Evolutionary conservation across 139 green algal species (phyloP).

Genomic region (Chlorella sp.): DNA sequence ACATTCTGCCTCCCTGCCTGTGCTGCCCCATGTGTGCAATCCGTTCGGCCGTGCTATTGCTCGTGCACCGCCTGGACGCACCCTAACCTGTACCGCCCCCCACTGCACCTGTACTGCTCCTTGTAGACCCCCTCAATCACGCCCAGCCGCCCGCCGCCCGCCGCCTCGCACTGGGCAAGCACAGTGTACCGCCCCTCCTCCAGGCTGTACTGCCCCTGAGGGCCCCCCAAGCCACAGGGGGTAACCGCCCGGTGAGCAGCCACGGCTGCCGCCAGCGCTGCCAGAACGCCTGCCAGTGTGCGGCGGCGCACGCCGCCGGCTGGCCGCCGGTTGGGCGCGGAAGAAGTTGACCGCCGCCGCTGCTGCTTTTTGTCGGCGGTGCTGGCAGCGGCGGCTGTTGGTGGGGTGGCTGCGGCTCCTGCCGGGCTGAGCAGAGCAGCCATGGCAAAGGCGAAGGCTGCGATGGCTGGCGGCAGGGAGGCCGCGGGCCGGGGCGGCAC

Average conservation of each 20-base stretch:
- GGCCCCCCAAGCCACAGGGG: too few relatives aligned
- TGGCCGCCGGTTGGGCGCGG: not conserved
- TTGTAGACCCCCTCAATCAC: constrained; percentile 14
- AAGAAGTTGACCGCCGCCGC: not conserved
- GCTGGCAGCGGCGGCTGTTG: not conserved
- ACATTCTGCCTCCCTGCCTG: not conserved
- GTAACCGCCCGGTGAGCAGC: too few relatives aligned
- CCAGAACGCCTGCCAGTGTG: not conserved
- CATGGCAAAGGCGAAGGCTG: not conserved
- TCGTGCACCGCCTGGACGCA: not conserved
- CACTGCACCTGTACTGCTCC: constrained; percentile 15
- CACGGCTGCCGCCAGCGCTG: not conserved
- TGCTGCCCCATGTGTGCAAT: not conserved
- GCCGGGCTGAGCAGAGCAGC: not conserved
- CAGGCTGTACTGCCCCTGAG: not conserved
- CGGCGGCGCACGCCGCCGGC: not conserved
- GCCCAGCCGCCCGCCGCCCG: not conserved
- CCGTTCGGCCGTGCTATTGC: too few relatives aligned
- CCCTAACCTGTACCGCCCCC: not conserved
- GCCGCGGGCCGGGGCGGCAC: not conserved
- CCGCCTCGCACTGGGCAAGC: constrained; percentile 7
- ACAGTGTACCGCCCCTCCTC: not conserved
- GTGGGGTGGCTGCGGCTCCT: not conserved
- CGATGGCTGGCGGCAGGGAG: constrained; percentile 11
- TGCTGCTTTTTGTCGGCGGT: not conserved